Evolutionary conservation across 2,329 filamentous ascomycete species (phyloP).

Genomic region (Aspergillus ustus): DNA sequence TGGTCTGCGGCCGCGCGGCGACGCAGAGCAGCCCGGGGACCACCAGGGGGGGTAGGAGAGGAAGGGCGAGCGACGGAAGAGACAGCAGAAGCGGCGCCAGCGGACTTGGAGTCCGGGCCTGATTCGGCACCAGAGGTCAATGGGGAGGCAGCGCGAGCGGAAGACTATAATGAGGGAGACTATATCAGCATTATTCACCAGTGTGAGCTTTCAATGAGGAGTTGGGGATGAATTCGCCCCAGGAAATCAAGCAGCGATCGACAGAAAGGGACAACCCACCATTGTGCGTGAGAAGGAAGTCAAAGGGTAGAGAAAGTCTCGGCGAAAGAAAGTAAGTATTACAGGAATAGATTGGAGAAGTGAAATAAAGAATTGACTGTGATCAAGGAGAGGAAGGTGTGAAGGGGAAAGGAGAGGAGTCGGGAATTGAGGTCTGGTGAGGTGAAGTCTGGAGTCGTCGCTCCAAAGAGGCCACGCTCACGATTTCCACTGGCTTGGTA

Average conservation of each 20-base stretch:
- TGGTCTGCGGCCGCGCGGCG: slow-evolving; percentile 94
- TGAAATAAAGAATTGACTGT: slow-evolving; percentile 19
- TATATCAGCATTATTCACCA: slow-evolving; percentile 12
- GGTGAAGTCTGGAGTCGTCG: slow-evolving; percentile 28
- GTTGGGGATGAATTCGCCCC: background rate
- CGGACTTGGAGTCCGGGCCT: slow-evolving; percentile 48
- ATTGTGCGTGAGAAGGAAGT: slow-evolving; percentile 31
- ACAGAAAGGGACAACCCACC: slow-evolving; percentile 23
- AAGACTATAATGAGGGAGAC: slow-evolving; percentile 33
- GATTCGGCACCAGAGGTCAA: slow-evolving; percentile 52
- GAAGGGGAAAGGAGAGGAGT: slow-evolving; percentile 11
- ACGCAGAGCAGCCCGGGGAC: slow-evolving; percentile 92
- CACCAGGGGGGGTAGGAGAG: slow-evolving; percentile 87
- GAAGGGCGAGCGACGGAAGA: slow-evolving; percentile 75
- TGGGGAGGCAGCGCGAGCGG: slow-evolving; percentile 48
- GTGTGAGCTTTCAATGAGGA: slow-evolving; percentile 7
- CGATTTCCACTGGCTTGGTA: slow-evolving; percentile 24
- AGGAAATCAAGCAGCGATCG: slow-evolving; percentile 14
- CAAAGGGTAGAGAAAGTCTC: slow-evolving; percentile 17
- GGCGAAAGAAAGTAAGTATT: slow-evolving; percentile 30
- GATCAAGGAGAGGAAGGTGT: slow-evolving; percentile 18
- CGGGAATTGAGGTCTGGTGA: slow-evolving; percentile 16
- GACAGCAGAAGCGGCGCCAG: slow-evolving; percentile 60
- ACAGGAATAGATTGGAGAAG: slow-evolving; percentile 21
- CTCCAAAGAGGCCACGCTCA: slow-evolving; percentile 35